Evolutionary conservation across 1,139 yeast genomes (phyloP), one percentile per base, ranked within the genome.

Genomic region (Candida albicans): DNA sequence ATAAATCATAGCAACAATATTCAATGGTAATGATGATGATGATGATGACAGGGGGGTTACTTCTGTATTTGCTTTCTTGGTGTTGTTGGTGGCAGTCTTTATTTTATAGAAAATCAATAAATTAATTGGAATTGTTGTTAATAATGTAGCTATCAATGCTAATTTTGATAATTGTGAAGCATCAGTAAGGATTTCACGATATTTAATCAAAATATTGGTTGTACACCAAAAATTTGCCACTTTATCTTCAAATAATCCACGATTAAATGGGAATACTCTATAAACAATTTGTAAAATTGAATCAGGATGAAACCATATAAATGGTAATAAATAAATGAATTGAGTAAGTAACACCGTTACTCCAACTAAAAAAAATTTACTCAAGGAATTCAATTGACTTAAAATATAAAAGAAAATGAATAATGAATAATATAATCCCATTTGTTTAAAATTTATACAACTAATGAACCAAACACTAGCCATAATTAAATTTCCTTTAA

Each of bases 191-290:
- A 75, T 47, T 2, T 66, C 58, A 51, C 79, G 82, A 56, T 89
- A 84, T 60, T 93, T 93, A 58, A 91, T 62, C 10, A 89, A 52
- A 0, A 87, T 72, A 62, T 93, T 93, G 2, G 90, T 70, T 8
- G 95, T 84, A 62, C 99, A 91, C 99, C 99, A 93, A 56, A 93
- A 84, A 59, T 91, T 93, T 40, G 96, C 97, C 11, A 95, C 99
- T 62, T 93, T 93, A 61, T 93, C 99, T 63, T 93, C 99, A 73
- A 95, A 93, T n/a, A 95, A 74, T 0, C 99, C 99, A 58, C 99
- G 76, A 39, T 81, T 80, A 57, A 93, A 91, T 1, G 99, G 99
- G 63, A 93, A 93, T 27, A 93, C 84, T 52, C 99, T 77, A 39
- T 72, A 64, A 14, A 88, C 65, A 37, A 69, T 73, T 62, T 64